These are phyloP conservation scores for Podaxis sp. DNA, from an alignment of 768 basidiomycete genomes.

Conservation along the genomic window DNA sequence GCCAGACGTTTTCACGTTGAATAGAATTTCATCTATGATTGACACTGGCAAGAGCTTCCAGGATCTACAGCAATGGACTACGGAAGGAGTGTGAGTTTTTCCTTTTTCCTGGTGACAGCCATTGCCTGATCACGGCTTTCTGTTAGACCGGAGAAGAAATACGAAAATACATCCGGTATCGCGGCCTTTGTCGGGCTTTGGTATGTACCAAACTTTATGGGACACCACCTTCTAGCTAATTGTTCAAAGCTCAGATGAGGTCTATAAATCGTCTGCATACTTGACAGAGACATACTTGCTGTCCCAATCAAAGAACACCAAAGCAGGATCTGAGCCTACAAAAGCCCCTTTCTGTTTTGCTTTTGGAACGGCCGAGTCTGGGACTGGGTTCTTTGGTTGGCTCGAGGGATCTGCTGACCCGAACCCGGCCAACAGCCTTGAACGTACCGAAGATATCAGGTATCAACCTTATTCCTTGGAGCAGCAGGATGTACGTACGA, in stretches of 20 bases:
- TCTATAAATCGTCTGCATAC: slow-evolving; percentile 72
- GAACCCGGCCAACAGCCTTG: not conserved
- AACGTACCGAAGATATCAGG: slow-evolving; percentile 11
- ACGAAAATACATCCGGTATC: slow-evolving; percentile 58
- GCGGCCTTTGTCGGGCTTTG: slow-evolving; percentile 68
- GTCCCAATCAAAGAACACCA: slow-evolving; percentile 26
- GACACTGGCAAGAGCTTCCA: slow-evolving; percentile 60
- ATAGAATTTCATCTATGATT: slow-evolving; percentile 62
- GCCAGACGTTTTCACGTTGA: slow-evolving; percentile 70
- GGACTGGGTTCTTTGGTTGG: slow-evolving; percentile 65
- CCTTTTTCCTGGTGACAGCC: not conserved
- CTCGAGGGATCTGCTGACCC: slow-evolving; percentile 49
- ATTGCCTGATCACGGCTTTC: not conserved
- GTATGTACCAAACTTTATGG: slow-evolving; percentile 31
- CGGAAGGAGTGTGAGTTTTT: slow-evolving; percentile 36
- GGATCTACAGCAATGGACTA: slow-evolving; percentile 35
- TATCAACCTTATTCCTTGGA: slow-evolving; percentile 4
- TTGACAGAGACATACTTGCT: slow-evolving; percentile 64
- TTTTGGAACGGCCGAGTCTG: slow-evolving; percentile 38
- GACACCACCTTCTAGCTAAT: not conserved
- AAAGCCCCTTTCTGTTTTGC: slow-evolving; percentile 71
- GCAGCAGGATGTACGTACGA: not conserved
- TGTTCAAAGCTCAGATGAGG: slow-evolving; percentile 59
- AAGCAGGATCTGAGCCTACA: slow-evolving; percentile 39
- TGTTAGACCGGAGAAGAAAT: slow-evolving; percentile 57